Evolutionary conservation across 805 yeast genomes (phyloP), one percentile per base, ranked within the genome.

Genomic region (Metschnikowia henanensis): DNA sequence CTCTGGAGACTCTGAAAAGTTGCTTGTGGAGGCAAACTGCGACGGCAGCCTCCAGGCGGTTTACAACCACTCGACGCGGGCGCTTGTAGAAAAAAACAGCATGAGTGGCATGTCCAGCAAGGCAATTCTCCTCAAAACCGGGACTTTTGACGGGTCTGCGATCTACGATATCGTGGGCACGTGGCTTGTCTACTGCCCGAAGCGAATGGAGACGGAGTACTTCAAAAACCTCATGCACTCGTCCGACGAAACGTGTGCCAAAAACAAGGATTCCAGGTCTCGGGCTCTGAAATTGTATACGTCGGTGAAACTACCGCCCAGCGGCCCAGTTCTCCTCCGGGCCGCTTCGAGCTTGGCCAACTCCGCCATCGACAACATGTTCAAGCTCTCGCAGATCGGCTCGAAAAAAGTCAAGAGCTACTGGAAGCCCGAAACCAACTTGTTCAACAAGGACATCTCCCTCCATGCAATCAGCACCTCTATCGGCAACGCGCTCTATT

Each of bases 331-430:
- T 30, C 62, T 77, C 28, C 70, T 72, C 35, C 68, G 77, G 39
- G 70, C 81, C 1, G 56, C 80, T 41, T 70, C 75, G 9, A 65
- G 70, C 13, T 52, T 81, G 12, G 77, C 84, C 2, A 68, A 71
- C 43, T 66, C 75, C 2, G 81, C 86, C 0, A 58, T 80, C 15
- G 86, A 78, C 58, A 73, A 77, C 10, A 52, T 77, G 13, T 62
- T 67, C 49, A 71, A 68, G 50, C 53, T 81, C 6, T 69, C 83
- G 0, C 81, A 78, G 44, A 66, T 74, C 3, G 69, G 80, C 5
- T 68, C 77, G 9, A 61, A 66, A 2, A 77, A 73, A 37, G 51
- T 79, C 21, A 71, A 64, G 35, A 60, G 65, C 20, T 68, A 70
- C 45, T 62, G 73, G 57, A 51, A 58, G 20, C 52, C 55, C 30